A percentile compares a stretch with the other conserved stretches of the same genome.
phyloP scores from a whole-genome alignment of 371 early-diverging fungal genomes.

The Apophysomyces elegans region DNA sequence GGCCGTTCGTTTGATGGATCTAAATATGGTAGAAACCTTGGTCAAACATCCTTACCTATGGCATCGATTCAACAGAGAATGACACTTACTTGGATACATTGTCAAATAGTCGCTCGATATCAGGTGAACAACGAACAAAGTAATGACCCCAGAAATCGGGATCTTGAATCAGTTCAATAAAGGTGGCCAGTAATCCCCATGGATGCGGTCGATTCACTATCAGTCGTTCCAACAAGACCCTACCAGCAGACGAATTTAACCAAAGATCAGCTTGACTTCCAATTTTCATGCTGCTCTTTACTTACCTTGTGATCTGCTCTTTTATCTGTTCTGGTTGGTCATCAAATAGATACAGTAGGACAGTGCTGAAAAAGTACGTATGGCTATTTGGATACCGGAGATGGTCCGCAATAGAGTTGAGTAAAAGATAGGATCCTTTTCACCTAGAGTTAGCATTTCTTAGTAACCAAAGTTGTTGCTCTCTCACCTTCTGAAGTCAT shows the following conservation, averaged over 20 bases:
- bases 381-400: slow-evolving; percentile 96
- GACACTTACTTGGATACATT: slow-evolving; percentile 62
- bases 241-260: neutral
- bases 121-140: slow-evolving; percentile 74
- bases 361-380: slow-evolving; percentile 87
- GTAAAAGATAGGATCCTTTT: slow-evolving; percentile 78
- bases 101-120: slow-evolving; percentile 76
- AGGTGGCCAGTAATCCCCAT: slow-evolving; percentile 94
- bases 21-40: neutral
- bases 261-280: neutral
- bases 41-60: too few species aligned
- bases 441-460: neutral
- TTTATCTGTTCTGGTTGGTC: slow-evolving; percentile 65
- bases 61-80: neutral
- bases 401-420: slow-evolving; percentile 93
- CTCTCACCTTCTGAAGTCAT: slow-evolving; percentile 20
- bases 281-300: neutral
- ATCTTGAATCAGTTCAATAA: slow-evolving; percentile 94
- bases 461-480: neutral
- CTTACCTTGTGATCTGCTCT: slow-evolving; percentile 87
- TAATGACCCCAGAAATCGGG: slow-evolving; percentile 88
- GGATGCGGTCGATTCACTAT: slow-evolving; percentile 98
- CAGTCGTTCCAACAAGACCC: slow-evolving; percentile 93
- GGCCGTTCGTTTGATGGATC: slow-evolving; percentile 25
- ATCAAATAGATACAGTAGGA: slow-evolving; percentile 80